Evolutionary conservation across 345 rosid species (phyloP), one percentile per base, ranked within the genome.

Genomic region (Barbarea vulgaris): DNA sequence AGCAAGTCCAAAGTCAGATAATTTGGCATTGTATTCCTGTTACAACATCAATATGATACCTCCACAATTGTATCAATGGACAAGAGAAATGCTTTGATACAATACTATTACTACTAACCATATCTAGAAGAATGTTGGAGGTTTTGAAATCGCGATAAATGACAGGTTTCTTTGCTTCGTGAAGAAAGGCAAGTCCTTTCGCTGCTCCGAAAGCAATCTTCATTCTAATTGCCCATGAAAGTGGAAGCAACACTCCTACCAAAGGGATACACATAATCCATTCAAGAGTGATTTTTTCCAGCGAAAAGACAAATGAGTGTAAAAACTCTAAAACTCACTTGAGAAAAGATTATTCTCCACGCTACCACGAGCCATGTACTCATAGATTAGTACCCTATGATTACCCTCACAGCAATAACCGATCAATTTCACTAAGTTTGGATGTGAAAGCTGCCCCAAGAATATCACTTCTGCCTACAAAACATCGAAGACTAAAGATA

Each of bases 141-240:
- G 98, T 94, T 85, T 91, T 94, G 72, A 94, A 94, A 82, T 94
- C 98, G 4, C 98, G 96, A 58, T 89, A 94, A 70, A 94, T 94
- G 77, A 94, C 98, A 0, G 98, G 97, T 64, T 94, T 94, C 74
- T 88, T 95, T 5, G 98, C 98, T 59, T 86, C 97, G 53, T 94
- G 98, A 25, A 94, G 93, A 69, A 91, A 94, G 39, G 98, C 98
- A 2, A 94, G 96, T 53, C 98, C 98, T 83, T 89, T 91, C 5
- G 98, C 98, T 51, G 98, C 97, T 74, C 96, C 97, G 0, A 81
- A 88, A 55, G 96, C 98, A 75, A 94, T 91, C 78, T 94, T 94
- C 96, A 94, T 91, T 83, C 97, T 84, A 36, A 82, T 78, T 25
- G 74, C 83, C 98, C 97, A 94, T 13, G 97, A 84, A 77, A 91